Conservation (phyloP, 305 asterid genomes). For the Fraxinus floribunda region DNA sequence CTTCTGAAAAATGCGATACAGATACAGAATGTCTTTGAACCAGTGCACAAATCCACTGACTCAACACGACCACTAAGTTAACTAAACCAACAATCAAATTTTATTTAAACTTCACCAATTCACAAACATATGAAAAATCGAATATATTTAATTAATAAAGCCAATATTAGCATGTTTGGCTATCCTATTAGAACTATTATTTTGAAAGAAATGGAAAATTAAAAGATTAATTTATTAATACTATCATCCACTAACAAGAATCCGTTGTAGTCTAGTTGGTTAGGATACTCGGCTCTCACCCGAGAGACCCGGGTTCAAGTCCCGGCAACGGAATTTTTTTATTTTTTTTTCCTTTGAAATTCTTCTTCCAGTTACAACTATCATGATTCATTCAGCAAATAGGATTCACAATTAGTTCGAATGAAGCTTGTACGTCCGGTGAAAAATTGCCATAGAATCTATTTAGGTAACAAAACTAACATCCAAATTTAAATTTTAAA, state of each 20-base stretch:
- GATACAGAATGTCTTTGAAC: neutral
- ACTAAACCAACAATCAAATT: too few relatives aligned
- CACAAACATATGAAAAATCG: too few relatives aligned
- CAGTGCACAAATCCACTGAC: neutral
- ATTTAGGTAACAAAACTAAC: neutral
- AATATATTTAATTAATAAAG: too few relatives aligned
- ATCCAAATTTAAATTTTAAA: neutral
- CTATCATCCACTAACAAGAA: neutral
- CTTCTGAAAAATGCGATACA: too few relatives aligned
- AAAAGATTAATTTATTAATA: neutral
- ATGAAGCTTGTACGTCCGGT: neutral
- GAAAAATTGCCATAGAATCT: neutral
- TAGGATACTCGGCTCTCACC: constrained; percentile 99
- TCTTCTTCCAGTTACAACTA: neutral
- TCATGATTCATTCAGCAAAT: neutral
- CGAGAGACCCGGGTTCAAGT: constrained; percentile 96
- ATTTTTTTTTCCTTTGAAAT: neutral
- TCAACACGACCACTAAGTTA: neutral
- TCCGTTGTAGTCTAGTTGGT: constrained; percentile 94
- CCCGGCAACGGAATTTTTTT: constrained; percentile 78
- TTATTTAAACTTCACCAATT: too few relatives aligned
- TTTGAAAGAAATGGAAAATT: neutral
- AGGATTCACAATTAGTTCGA: neutral
- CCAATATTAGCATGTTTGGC: neutral
- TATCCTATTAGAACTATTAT: too few relatives aligned